Base-by-base conservation (phyloP, 2,329 filamentous ascomycete species). In the Claviceps digitariae region DNA sequence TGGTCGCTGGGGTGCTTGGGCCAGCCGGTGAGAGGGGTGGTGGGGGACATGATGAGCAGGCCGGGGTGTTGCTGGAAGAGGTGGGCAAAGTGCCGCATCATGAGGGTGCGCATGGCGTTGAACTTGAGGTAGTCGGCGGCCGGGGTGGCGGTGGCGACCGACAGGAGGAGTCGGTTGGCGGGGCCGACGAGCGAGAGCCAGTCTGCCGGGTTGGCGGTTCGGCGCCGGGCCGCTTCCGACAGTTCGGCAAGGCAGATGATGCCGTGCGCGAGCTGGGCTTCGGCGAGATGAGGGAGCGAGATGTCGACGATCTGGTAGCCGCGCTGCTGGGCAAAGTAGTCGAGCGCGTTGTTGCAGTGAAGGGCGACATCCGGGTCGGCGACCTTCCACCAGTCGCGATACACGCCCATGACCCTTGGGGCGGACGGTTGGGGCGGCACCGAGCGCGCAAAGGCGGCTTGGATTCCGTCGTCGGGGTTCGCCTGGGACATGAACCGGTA, bases 401-500 rank as follows among this genome's bases (percentile, higher is more conserved):
- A 78, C 59, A 93, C 78, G 29, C 89, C 90, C 49, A 95, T 74
- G n/a, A 81, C 71, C 61, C 84, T 84, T 57, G 73, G 74, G 40
- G 68, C 60, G 0, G 67, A 63, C 1, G 71, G 67, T 6, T 61
- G 60, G 0, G 71, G 70, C 4, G 76, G 69, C 8, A 71, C 58
- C 15, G 79, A 81, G 4, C 81, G 74, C 0, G 78, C 77, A 65
- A 94, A 93, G 15, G 75, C 70, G 8, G 76, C 69, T 20, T 85
- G 84, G 8, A 75, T 68, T 0, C 76, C 71, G 63, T 84, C 77
- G 2, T 74, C 67, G 0, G 83, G 79, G 61, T 95, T 78, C 0
- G 88, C 86, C 51, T 81, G 77, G 2, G 86, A 78, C 77, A 94
- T 89, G 60, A 87, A 66, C 50, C 87, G 82, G 70, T 93, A 96